Evolutionary conservation across 768 basidiomycete genomes (phyloP), one percentile per base, ranked within the genome.

Genomic region (Xerocomellus intermedius): DNA sequence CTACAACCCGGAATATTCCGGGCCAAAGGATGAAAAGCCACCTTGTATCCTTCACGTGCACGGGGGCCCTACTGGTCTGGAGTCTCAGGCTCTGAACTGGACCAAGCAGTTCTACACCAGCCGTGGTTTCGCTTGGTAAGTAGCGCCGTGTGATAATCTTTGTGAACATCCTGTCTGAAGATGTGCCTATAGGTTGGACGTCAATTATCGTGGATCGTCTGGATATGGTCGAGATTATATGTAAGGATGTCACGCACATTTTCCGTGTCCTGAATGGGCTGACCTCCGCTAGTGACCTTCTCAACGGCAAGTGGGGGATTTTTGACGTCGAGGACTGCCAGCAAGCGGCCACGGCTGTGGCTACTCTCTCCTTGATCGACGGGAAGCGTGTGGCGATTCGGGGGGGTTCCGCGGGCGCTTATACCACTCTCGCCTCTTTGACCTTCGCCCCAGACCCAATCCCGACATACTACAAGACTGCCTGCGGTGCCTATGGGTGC

Each of bases 181-280:
- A 64, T 58, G 0, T 52, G 52, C 35, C 4, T 3, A 46, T 54
- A 83, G 86, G 81, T 62, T 87, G 28, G 86, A 87, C 48, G 87
- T 91, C 35, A 86, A 91, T 64, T 87, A 89, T 59, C 78, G 87
- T 14, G 89, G 89, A 4, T 87, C 86, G 0, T 82, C 82, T 13
- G 85, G 85, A 0, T 90, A 85, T 59, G 91, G 91, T 0, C 78
- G 86, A 6, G 70, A 70, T 19, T 93, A 89, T 60, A 81, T 79
- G 76, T 77, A 56, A 42, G 73, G 13, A 38, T 28, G 1, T 2
- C 14, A 35, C n/a, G 6, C 12, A 26, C 6, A 7, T n/a, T 0
- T 17, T 24, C 0, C 19, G 8, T 17, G 17, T 7, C 8, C 14
- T 26, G 8, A 19, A 17, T 46, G 9, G 0, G 28, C 48, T 52